Evolutionary conservation across 2,329 filamentous ascomycete species (phyloP).

Genomic region (Botryotinia narcissicola): DNA sequence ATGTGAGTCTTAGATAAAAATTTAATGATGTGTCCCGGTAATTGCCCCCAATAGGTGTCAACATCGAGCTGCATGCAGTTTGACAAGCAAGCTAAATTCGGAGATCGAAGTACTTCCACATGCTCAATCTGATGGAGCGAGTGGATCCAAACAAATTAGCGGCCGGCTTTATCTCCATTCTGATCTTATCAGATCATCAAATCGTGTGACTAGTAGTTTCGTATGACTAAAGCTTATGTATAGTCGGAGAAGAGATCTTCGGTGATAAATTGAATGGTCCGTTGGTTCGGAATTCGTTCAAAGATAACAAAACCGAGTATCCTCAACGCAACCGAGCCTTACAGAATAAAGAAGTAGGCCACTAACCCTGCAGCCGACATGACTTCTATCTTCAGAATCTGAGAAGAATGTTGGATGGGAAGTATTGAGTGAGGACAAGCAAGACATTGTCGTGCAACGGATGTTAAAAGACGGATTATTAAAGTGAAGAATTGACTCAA

Average conservation of each 20-base stretch:
- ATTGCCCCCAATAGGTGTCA: neutral
- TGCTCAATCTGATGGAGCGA: neutral
- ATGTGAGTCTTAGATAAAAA: neutral
- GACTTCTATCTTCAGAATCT: neutral
- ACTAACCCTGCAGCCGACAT: neutral
- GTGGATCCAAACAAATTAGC: neutral
- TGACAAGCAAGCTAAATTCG: neutral
- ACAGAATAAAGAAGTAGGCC: neutral
- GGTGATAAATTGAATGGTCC: neutral
- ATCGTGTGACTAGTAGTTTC: neutral
- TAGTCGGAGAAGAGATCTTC: neutral
- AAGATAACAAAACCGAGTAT: neutral
- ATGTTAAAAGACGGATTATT: neutral
- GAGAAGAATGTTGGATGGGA: neutral
- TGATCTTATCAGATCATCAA: neutral
- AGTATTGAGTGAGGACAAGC: neutral
- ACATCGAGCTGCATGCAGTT: neutral
- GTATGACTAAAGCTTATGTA: neutral
- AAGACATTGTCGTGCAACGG: neutral
- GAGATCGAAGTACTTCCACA: neutral
- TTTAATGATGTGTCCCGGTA: neutral
- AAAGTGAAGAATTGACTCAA: neutral
- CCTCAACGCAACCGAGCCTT: neutral
- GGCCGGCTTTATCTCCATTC: neutral
- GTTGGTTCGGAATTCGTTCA: neutral